Percentiles rank a stretch among this genome's conserved stretches.
Evolutionary conservation across 306 rosid species (phyloP).

Genomic region (Medicago arabica): DNA sequence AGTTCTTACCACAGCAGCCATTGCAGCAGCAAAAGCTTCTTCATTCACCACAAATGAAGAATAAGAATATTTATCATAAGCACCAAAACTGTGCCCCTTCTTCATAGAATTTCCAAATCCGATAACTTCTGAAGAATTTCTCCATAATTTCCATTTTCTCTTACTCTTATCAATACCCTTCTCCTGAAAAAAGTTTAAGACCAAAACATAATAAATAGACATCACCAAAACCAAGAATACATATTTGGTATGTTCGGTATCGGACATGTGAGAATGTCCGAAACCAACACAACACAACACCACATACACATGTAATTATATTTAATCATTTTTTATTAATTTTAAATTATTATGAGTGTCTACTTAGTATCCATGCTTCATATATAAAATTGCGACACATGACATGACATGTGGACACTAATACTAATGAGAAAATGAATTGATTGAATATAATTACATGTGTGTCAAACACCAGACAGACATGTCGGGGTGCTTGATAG

Average conservation of each 20-base stretch:
- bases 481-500: no score
- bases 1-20: slow-evolving; percentile 79
- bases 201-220: slow-evolving; percentile 1
- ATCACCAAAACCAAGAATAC: neutral
- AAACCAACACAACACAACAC: neutral
- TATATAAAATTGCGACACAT: no score
- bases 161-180: slow-evolving; percentile 61
- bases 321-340: no score
- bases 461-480: no score
- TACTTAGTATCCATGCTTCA: no score
- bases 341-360: no score
- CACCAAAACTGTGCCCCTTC: slow-evolving; percentile 38
- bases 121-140: slow-evolving; percentile 66
- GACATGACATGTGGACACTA: no score
- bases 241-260: neutral
- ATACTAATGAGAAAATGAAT: no score
- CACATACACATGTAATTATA: no score
- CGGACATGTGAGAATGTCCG: neutral
- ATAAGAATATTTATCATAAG: slow-evolving; percentile 37
- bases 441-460: no score
- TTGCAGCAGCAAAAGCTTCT: slow-evolving; percentile 64
- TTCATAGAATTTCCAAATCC: slow-evolving; percentile 55
- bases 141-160: slow-evolving; percentile 91
- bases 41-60: slow-evolving; percentile 50
- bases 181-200: slow-evolving; percentile 42